phyloP scores from a whole-genome alignment of 2,329 filamentous ascomycete genomes.

The Sordariomycetes sp. region DNA sequence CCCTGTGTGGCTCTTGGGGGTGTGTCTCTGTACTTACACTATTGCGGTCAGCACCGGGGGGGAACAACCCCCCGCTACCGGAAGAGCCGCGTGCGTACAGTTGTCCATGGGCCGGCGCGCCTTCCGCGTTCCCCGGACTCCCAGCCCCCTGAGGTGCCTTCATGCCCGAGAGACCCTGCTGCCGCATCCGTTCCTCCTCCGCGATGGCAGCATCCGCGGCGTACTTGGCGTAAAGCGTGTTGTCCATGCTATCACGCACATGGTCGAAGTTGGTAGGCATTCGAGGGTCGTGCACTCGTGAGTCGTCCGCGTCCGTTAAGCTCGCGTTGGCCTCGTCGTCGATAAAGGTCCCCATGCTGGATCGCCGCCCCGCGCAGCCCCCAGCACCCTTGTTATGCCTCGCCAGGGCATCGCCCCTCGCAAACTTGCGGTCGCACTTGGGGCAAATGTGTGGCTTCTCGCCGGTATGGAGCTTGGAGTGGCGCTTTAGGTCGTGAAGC shows the following conservation, averaged over 20 bases:
- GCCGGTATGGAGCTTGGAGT: conserved; percentile 92
- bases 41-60: conserved; percentile 47
- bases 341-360: conserved; percentile 74
- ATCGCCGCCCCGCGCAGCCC: conserved; percentile 82
- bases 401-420: conserved; percentile 86
- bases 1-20: neutral
- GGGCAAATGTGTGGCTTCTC: conserved; percentile 92
- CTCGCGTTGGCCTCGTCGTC: conserved; percentile 57
- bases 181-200: conserved; percentile 50
- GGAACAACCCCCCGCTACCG: conserved; percentile 41
- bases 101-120: neutral
- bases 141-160: conserved; percentile 59
- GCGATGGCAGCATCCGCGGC: neutral
- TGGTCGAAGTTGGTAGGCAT: neutral
- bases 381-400: conserved; percentile 93
- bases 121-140: conserved; percentile 34
- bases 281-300: conserved; percentile 30
- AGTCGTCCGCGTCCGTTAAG: conserved; percentile 39
- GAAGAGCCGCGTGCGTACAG: conserved; percentile 20
- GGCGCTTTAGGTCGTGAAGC: conserved; percentile 88
- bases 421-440: conserved; percentile 91
- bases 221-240: conserved; percentile 9
- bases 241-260: neutral
- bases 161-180: conserved; percentile 61
- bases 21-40: conserved; percentile 40